Evolutionary conservation across 805 yeast species (phyloP).

Genomic region (Jamesozyma jinghongensis): DNA sequence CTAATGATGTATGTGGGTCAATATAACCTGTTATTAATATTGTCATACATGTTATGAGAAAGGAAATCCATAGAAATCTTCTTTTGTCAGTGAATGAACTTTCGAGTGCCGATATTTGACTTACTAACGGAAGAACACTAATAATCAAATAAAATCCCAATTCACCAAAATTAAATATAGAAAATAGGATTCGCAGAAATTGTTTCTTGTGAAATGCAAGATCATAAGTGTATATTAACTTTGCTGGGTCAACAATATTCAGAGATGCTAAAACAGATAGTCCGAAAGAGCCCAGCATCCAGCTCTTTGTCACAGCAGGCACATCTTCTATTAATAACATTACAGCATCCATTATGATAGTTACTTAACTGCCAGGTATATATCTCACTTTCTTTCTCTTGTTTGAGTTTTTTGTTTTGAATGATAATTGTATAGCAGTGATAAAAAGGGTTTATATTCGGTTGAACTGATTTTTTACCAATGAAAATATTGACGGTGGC

Average conservation of each 20-base stretch:
- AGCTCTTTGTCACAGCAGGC: slow-evolving; percentile 36
- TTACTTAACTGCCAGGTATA: too few relatives aligned
- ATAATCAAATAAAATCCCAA: slow-evolving; percentile 17
- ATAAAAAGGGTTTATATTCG: too few relatives aligned
- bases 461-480: too few relatives aligned
- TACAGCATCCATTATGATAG: slow-evolving; percentile 19
- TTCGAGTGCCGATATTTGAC: slow-evolving; percentile 21
- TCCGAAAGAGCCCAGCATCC: slow-evolving; percentile 31
- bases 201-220: slow-evolving; percentile 33
- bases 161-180: slow-evolving; percentile 34
- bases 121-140: slow-evolving; percentile 17
- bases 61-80: slow-evolving; percentile 22
- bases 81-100: slow-evolving; percentile 18
- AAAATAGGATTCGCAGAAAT: slow-evolving; percentile 32
- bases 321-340: slow-evolving; percentile 21
- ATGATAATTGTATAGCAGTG: neutral
- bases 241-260: slow-evolving; percentile 27
- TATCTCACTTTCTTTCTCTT: too few relatives aligned
- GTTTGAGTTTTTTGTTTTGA: neutral
- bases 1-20: slow-evolving; percentile 24
- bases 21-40: slow-evolving; percentile 17
- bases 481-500: too few relatives aligned
- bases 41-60: slow-evolving; percentile 11
- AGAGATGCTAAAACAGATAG: slow-evolving; percentile 30
- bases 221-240: slow-evolving; percentile 31